A percentile compares a stretch with the other conserved stretches of the same genome.
phyloP scores from a whole-genome alignment of 805 yeast genomes.

The Candida lessepsii region DNA sequence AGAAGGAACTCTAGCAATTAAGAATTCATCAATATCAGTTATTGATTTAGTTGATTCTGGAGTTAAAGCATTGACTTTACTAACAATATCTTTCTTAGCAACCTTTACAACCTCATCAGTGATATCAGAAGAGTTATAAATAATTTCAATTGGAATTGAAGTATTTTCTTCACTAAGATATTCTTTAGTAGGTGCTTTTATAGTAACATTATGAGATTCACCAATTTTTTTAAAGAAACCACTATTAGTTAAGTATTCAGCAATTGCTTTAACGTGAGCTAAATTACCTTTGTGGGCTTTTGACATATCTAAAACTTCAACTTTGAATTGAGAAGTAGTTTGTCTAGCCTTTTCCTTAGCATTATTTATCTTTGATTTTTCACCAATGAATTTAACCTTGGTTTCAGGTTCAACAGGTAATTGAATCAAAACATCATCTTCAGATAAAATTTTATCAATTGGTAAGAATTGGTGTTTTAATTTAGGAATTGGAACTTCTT shows the following conservation, averaged over 20 bases:
- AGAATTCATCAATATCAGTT: constrained; percentile 65
- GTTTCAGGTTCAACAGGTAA: constrained; percentile 49
- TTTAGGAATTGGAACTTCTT: constrained; percentile 63
- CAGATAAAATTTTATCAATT: constrained; percentile 48
- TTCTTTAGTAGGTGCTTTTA: constrained; percentile 38
- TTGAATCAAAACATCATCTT: constrained; percentile 56
- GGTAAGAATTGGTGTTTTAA: constrained; percentile 70
- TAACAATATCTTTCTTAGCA: constrained; percentile 72
- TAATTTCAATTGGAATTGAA: constrained; percentile 60
- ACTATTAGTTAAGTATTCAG: constrained; percentile 59
- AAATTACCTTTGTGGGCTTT: constrained; percentile 83
- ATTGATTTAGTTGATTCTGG: constrained; percentile 63
- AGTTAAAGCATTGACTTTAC: constrained; percentile 66
- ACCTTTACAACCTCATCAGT: constrained; percentile 46
- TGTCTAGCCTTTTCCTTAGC: constrained; percentile 66
- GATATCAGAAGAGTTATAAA: constrained; percentile 46
- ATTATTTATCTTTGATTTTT: constrained; percentile 47
- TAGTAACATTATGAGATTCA: constrained; percentile 33
- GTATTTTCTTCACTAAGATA: constrained; percentile 36
- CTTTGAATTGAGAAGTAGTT: constrained; percentile 56
- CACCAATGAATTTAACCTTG: constrained; percentile 63
- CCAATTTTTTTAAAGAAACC: constrained; percentile 46
- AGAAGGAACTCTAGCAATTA: constrained; percentile 45
- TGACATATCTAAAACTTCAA: constrained; percentile 76
- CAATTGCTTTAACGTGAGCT: constrained; percentile 72